These are phyloP conservation scores for Aspergillus ostianus DNA, from an alignment of 495 filamentous ascomycete species.

Conservation along the genomic window DNA sequence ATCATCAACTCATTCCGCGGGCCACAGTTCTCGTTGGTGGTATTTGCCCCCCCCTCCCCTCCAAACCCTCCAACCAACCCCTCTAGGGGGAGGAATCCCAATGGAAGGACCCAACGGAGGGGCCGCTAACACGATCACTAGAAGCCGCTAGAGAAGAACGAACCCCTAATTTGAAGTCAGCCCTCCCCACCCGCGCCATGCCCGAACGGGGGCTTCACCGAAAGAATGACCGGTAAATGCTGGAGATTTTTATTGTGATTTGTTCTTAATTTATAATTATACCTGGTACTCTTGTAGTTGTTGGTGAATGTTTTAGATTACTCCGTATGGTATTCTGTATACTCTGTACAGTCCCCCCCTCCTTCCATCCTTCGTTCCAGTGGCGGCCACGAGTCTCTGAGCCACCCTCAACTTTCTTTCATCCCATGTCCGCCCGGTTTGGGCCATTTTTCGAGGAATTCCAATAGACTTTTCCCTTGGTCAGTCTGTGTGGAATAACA, in stretches of 20 bases:
- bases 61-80: constrained; percentile 9
- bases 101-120: constrained; percentile 14
- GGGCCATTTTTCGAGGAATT: background rate
- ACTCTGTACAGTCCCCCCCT: background rate
- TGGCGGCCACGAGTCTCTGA: constrained; percentile 26
- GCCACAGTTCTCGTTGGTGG: constrained; percentile 13
- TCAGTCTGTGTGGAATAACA: background rate
- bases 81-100: constrained; percentile 11
- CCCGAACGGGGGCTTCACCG: constrained; percentile 16
- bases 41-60: constrained; percentile 12
- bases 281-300: too few species aligned
- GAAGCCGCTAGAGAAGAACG: constrained; percentile 9
- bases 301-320: background rate
- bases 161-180: constrained; percentile 15
- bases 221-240: constrained; percentile 8
- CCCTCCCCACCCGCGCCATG: constrained; percentile 7
- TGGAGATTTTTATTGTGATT: background rate
- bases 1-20: constrained; percentile 20
- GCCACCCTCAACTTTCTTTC: constrained; percentile 18
- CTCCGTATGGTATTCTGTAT: background rate
- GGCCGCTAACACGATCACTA: constrained; percentile 13
- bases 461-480: background rate
- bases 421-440: background rate
- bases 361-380: constrained; percentile 15
- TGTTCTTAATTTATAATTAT: too few species aligned